Evolutionary conservation across 805 yeast genomes (phyloP), one percentile per base, ranked within the genome.

Genomic region (Blastobotrys mokoenaii): DNA sequence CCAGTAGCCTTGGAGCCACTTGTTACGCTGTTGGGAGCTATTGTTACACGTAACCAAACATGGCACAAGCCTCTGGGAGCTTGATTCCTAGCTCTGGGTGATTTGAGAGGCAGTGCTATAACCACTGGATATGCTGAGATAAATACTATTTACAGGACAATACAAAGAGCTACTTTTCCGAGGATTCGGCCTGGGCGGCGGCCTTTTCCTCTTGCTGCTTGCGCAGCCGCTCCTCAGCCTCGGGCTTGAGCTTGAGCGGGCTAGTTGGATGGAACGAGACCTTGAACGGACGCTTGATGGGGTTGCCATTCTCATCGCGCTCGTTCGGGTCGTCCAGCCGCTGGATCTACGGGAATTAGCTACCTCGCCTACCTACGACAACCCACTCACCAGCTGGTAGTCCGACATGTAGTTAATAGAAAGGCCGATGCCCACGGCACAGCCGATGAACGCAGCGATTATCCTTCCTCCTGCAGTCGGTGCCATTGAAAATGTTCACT

Each of bases 261-360:
- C 52, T 53, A 37, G 56, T 51, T 2, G 53, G 58, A 41, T 53
- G 41, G 37, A 56, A 59, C 3, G 58, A 42, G 25, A 62, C 63
- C 12, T 52, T 48, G 51, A 62, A 58, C 16, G 55, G 52, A 17
- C 62, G 50, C 12, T 48, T 18, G 9, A 42, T 42, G 20, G 40
- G 47, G 11, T 38, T 20, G 9, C 53, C 55, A 32, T 45, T 41
- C 27, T 48, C 55, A 39, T 50, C 46, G 7, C 40, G 45, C 16
- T 44, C 53, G 14, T 37, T 46, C 9, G 63, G 62, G 31, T 60
- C 63, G 39, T 58, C 65, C n/a, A 60, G 45, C 34, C 62, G 50
- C 29, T 51, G 45, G 44, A 51, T 46, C 52, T 50, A 15, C 22
- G 41, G 2, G 12, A 20, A 15, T 17, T 14, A 16, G 15, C 15